These are phyloP conservation scores for Chlorella sp. DNA, from an alignment of 139 green algal genomes.

Conservation along the genomic window DNA sequence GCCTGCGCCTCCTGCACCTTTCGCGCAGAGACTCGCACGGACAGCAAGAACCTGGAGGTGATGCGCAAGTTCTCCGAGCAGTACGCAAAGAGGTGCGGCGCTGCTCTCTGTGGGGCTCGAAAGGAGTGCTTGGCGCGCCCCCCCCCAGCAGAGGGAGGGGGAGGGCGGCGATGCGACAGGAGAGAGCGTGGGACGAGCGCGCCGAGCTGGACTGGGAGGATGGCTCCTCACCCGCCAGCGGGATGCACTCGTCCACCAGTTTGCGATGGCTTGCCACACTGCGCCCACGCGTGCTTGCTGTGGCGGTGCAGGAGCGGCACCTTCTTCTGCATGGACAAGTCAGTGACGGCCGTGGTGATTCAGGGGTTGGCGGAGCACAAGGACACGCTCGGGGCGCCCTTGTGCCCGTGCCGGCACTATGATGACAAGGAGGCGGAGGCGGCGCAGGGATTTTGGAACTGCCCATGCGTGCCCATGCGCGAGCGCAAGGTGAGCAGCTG, in stretches of 20 bases:
- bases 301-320: conserved; percentile 83
- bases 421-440: conserved; percentile 96
- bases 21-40: background rate
- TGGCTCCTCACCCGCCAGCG: no score
- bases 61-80: conserved; percentile 99
- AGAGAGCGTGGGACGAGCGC: no score
- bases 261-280: no score
- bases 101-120: no score
- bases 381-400: conserved; percentile 86
- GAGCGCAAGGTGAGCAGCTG: conserved; percentile 90
- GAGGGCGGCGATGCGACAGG: no score
- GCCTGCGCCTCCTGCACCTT: no score
- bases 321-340: conserved; percentile 97
- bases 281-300: no score
- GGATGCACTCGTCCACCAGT: no score
- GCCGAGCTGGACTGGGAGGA: no score
- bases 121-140: no score
- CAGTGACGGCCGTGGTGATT: conserved; percentile 97
- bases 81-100: conserved; percentile 88
- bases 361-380: conserved; percentile 98
- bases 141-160: no score
- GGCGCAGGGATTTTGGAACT: conserved; percentile 98
- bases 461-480: conserved; percentile 98
- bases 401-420: conserved; percentile 98
- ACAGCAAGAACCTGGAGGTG: conserved; percentile 69